These are phyloP conservation scores for Caulochytrium protostelioides DNA, from an alignment of 371 early-diverging fungal species.

Conservation along the genomic window DNA sequence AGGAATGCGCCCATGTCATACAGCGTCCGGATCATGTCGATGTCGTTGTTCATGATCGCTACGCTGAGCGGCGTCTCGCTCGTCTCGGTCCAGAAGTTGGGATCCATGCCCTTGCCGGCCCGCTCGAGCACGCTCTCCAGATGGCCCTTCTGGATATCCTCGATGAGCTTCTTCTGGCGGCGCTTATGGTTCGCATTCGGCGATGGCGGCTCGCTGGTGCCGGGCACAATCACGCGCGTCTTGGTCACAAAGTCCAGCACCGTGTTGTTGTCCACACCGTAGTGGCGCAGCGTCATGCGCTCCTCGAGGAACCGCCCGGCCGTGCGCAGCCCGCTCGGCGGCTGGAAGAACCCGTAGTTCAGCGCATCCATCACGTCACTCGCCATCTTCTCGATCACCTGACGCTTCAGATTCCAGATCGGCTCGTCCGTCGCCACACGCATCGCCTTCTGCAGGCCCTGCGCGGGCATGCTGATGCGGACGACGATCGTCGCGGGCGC, in stretches of 20 bases:
- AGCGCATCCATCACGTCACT: constrained; percentile 16
- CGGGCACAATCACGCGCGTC: constrained; percentile 2
- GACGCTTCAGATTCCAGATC: constrained; percentile 18
- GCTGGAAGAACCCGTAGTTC: constrained; percentile 20
- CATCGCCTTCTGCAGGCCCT: constrained; percentile 17
- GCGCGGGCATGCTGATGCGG: constrained; percentile 14
- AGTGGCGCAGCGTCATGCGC: constrained; percentile 8
- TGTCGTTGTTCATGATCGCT: constrained; percentile 21
- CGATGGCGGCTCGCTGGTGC: constrained; percentile 5
- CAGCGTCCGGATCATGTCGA: constrained; percentile 11
- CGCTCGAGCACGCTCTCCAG: constrained; percentile 18
- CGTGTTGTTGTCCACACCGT: constrained; percentile 13
- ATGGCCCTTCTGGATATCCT: constrained; percentile 17
- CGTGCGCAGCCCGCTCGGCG: constrained; percentile 9
- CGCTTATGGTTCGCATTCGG: constrained; percentile 12
- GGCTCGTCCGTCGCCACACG: constrained; percentile 9
- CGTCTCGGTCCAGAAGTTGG: constrained; percentile 22
- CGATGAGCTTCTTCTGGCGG: constrained; percentile 23
- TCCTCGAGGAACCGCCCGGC: constrained; percentile 22
- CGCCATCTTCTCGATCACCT: constrained; percentile 18
- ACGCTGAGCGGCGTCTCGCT: constrained; percentile 18
- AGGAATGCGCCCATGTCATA: constrained; percentile 21
- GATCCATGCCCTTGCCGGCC: constrained; percentile 14
- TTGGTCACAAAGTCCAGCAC: constrained; percentile 19
- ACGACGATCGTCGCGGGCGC: constrained; percentile 5